These are phyloP conservation scores for Plasmodium fragile DNA, from an alignment of 169 alveolate species.

Conservation along the genomic window DNA sequence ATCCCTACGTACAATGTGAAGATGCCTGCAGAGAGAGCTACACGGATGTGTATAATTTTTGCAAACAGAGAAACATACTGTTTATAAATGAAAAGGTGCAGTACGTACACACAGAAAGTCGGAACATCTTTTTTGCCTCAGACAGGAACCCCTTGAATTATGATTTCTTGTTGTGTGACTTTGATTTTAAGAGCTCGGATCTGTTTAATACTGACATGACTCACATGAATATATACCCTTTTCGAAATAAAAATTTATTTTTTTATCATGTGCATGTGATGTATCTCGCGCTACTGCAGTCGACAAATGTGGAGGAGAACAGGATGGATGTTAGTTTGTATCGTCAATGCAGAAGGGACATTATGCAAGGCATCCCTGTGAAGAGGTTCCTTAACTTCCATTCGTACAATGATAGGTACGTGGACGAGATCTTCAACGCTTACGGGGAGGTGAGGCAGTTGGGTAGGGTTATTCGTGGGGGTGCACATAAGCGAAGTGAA, in stretches of 20 bases:
- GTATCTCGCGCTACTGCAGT: constrained; percentile 40
- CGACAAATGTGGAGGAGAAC: background rate
- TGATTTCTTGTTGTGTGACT: constrained; percentile 70
- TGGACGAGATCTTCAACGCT: constrained; percentile 32
- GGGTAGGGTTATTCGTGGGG: background rate
- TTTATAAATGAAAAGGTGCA: constrained; percentile 57
- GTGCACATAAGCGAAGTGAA: background rate
- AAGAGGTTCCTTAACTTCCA: constrained; percentile 43
- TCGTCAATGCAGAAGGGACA: constrained; percentile 11
- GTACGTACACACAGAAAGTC: constrained; percentile 6
- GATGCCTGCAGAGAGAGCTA: constrained; percentile 53
- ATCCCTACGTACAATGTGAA: constrained; percentile 30
- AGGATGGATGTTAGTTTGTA: constrained; percentile 4
- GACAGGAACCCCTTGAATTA: constrained; percentile 57
- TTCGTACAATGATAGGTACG: constrained; percentile 68
- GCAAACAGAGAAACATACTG: constrained; percentile 69
- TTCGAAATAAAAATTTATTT: constrained; percentile 44
- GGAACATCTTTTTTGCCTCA: constrained; percentile 42
- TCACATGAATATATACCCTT: constrained; percentile 59
- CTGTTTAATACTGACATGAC: constrained; percentile 12
- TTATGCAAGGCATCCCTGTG: constrained; percentile 19
- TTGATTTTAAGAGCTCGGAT: constrained; percentile 54
- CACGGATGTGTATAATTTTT: constrained; percentile 57
- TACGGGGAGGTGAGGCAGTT: background rate
- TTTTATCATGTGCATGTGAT: constrained; percentile 67